A percentile compares a stretch with the other conserved stretches of the same genome.
These are phyloP conservation scores for Butyriboletus loyo DNA, from an alignment of 768 basidiomycete genomes.

Conservation along the genomic window DNA sequence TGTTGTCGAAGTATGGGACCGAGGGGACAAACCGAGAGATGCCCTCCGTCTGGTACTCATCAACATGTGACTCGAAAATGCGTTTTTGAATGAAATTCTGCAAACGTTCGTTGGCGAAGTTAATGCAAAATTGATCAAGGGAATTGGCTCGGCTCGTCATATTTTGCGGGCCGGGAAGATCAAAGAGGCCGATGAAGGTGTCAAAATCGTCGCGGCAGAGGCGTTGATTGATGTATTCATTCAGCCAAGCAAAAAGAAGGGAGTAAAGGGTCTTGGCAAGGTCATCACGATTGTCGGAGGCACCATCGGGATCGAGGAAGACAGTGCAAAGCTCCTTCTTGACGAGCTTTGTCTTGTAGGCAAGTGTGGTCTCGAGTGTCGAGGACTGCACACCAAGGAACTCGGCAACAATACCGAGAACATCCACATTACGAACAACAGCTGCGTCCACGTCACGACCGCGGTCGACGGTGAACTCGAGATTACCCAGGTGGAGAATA, in stretches of 20 bases:
- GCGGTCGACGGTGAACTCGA: constrained; percentile 86
- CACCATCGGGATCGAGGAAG: constrained; percentile 92
- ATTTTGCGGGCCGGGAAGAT: constrained; percentile 92
- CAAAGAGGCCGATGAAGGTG: constrained; percentile 90
- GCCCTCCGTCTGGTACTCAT: constrained; percentile 82
- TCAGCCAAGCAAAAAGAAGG: constrained; percentile 92
- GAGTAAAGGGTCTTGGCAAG: constrained; percentile 93
- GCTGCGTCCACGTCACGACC: constrained; percentile 88
- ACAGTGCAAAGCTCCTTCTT: constrained; percentile 97
- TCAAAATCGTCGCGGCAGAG: constrained; percentile 91
- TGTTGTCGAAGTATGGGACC: constrained; percentile 84
- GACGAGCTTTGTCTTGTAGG: constrained; percentile 89
- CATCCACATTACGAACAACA: constrained; percentile 81
- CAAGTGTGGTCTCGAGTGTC: constrained; percentile 75
- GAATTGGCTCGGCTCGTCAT: constrained; percentile 85
- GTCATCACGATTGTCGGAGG: constrained; percentile 90
- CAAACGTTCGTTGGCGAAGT: constrained; percentile 92
- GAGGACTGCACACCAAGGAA: constrained; percentile 81
- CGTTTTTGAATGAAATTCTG: constrained; percentile 79
- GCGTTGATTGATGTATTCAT: constrained; percentile 93
- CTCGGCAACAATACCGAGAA: constrained; percentile 81
- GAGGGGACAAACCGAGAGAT: constrained; percentile 67
- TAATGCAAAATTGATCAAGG: constrained; percentile 94
- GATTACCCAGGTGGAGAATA: constrained; percentile 94
- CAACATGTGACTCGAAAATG: constrained; percentile 77